Evolutionary conservation across 2,329 filamentous ascomycete genomes (phyloP).

Genomic region (Decorospora gaudefroyi): DNA sequence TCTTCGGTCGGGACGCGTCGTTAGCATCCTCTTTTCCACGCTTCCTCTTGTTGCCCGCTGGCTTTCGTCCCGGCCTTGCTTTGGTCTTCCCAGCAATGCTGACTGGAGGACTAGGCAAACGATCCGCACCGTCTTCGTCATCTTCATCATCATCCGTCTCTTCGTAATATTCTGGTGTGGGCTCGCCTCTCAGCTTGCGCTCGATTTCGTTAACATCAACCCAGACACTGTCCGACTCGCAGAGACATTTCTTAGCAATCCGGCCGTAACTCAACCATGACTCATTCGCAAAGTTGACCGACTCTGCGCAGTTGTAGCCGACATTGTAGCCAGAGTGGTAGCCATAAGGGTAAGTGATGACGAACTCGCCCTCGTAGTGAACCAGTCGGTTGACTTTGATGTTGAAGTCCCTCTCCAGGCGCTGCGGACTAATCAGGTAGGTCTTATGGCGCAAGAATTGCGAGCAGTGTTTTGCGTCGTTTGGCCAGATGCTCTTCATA

Average conservation of each 20-base stretch:
- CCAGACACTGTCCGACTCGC: slow-evolving; percentile 97
- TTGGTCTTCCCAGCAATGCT: slow-evolving; percentile 72
- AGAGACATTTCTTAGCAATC: slow-evolving; percentile 95
- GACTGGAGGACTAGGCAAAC: slow-evolving; percentile 76
- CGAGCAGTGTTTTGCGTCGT: slow-evolving; percentile 91
- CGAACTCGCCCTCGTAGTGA: slow-evolving; percentile 95
- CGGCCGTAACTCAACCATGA: slow-evolving; percentile 94
- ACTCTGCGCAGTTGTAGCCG: slow-evolving; percentile 98
- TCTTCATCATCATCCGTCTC: slow-evolving; percentile 72
- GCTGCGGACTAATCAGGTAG: slow-evolving; percentile 90
- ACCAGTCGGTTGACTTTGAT: slow-evolving; percentile 97
- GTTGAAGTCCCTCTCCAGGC: slow-evolving; percentile 83
- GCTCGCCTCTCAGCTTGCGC: slow-evolving; percentile 86
- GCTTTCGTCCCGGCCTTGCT: slow-evolving; percentile 70
- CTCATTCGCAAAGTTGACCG: slow-evolving; percentile 96
- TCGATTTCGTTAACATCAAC: slow-evolving; percentile 96
- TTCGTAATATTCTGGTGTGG: slow-evolving; percentile 77
- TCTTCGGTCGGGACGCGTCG: slow-evolving; percentile 61
- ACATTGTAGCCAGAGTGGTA: slow-evolving; percentile 98
- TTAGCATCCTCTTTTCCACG: slow-evolving; percentile 51
- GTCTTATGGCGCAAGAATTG: slow-evolving; percentile 98
- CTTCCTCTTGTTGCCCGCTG: slow-evolving; percentile 63
- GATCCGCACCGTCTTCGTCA: slow-evolving; percentile 61
- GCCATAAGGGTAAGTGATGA: slow-evolving; percentile 97
- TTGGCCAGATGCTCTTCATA: slow-evolving; percentile 95